A percentile compares a stretch with the other conserved stretches of the same genome.
phyloP scores from a whole-genome alignment of 257 asterid genomes.

The Thymus quinquecostatus region DNA sequence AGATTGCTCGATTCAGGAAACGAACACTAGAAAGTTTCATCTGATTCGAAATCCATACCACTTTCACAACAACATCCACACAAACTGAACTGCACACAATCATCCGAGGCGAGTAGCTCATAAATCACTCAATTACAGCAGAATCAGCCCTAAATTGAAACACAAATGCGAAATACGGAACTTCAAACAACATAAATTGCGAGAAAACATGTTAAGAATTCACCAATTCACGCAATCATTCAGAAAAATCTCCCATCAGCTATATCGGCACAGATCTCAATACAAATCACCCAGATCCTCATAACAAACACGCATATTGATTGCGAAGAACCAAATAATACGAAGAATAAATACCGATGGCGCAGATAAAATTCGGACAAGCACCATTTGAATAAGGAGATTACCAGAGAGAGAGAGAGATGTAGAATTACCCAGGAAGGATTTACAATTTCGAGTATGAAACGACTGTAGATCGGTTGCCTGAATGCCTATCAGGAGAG shows the following conservation, averaged over 20 bases:
- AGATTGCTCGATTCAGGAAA: background rate
- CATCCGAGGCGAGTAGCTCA: constrained; percentile 5
- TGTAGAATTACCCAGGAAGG: constrained; percentile 28
- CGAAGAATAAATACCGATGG: background rate
- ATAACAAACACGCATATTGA: constrained; percentile 14
- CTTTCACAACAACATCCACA: constrained; percentile 6
- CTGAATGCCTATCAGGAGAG: background rate
- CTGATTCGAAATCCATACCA: constrained; percentile 15
- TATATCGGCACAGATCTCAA: constrained; percentile 40
- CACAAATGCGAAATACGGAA: background rate
- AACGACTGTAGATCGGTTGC: constrained; percentile 33
- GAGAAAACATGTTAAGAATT: constrained; percentile 9
- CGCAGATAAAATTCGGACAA: too few relatives aligned
- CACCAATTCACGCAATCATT: constrained; percentile 20
- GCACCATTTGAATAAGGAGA: too few relatives aligned
- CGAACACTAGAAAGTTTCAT: background rate
- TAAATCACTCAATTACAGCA: constrained; percentile 10
- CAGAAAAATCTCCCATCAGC: constrained; percentile 22
- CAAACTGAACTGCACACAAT: background rate
- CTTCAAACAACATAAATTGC: constrained; percentile 19
- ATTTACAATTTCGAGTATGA: constrained; percentile 13
- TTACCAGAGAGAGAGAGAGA: background rate
- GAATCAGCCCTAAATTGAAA: constrained; percentile 23
- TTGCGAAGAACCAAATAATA: background rate
- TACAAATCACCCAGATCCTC: constrained; percentile 6